Conservation (phyloP, 306 rosid species). For the Vigna mungo region DNA sequence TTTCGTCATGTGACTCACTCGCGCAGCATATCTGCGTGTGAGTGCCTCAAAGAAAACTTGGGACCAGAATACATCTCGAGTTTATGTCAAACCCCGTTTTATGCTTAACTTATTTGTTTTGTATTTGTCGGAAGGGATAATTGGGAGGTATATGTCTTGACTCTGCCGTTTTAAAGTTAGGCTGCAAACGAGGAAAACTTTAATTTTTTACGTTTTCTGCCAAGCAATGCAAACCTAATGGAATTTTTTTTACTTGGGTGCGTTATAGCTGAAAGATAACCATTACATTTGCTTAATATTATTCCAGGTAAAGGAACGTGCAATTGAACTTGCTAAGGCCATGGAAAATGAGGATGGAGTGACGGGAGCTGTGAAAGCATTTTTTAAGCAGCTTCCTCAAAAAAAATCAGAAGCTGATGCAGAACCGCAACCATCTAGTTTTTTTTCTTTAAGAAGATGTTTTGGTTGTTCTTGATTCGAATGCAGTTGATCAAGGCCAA, state of each 20-base stretch:
- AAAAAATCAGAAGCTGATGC: slow-evolving; percentile 59
- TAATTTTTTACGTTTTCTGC: not conserved
- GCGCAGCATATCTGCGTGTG: too few species aligned
- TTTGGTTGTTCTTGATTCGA: slow-evolving; percentile 75
- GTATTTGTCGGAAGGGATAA: too few species aligned
- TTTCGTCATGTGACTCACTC: too few species aligned
- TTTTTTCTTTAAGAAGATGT: slow-evolving; percentile 73
- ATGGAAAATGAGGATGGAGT: slow-evolving; percentile 98
- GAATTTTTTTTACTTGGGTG: slow-evolving; percentile 25
- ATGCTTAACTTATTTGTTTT: too few species aligned
- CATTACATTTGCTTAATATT: slow-evolving; percentile 13
- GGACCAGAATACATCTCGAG: too few species aligned
- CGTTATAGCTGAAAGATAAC: not conserved
- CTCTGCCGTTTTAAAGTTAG: not conserved
- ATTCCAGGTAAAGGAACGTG: slow-evolving; percentile 80
- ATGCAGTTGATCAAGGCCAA: slow-evolving; percentile 29
- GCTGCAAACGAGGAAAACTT: not conserved
- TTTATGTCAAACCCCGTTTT: too few species aligned
- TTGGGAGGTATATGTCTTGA: too few species aligned
- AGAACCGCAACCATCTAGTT: slow-evolving; percentile 53
- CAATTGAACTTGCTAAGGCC: slow-evolving; percentile 83
- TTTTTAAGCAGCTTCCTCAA: slow-evolving; percentile 86
- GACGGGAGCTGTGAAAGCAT: slow-evolving; percentile 95
- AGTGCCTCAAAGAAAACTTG: too few species aligned
- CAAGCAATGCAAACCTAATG: slow-evolving; percentile 8